A percentile compares a stretch with the other conserved stretches of the same genome.
Evolutionary conservation across 2,329 filamentous ascomycete species (phyloP).

Genomic region (Byssoonygena ceratinophila): DNA sequence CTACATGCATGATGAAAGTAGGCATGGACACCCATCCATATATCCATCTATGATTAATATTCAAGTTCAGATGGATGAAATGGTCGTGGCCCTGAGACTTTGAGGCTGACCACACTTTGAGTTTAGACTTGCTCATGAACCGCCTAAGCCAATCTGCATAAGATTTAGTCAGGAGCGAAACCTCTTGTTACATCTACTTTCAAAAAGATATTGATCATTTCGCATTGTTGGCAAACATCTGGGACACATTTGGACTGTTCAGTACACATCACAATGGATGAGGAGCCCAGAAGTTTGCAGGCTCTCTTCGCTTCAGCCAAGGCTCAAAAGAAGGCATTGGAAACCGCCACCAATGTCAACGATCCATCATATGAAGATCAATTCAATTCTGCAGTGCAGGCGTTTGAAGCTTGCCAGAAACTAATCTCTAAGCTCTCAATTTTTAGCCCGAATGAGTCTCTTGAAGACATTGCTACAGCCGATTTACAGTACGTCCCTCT

Average conservation of each 20-base stretch:
- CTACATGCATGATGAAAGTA: too few relatives aligned
- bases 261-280: slow-evolving; percentile 18
- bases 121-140: too few relatives aligned
- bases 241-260: background rate
- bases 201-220: too few relatives aligned
- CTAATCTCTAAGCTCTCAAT: slow-evolving; percentile 62
- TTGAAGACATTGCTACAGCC: slow-evolving; percentile 77
- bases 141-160: too few relatives aligned
- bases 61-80: background rate
- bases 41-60: background rate
- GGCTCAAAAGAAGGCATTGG: slow-evolving; percentile 46
- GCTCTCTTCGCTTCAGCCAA: slow-evolving; percentile 48
- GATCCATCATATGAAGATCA: slow-evolving; percentile 57
- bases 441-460: slow-evolving; percentile 80
- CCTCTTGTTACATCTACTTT: too few relatives aligned
- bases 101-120: too few relatives aligned
- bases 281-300: slow-evolving; percentile 45
- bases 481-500: slow-evolving; percentile 55
- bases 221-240: too few relatives aligned
- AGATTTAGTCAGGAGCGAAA: too few relatives aligned
- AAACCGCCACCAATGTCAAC: slow-evolving; percentile 51
- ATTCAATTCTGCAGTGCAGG: slow-evolving; percentile 55
- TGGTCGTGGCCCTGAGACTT: too few relatives aligned
- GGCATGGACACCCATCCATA: too few relatives aligned
- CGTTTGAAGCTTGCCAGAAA: slow-evolving; percentile 62